These are phyloP conservation scores for Pulveroboletus sp. DNA, from an alignment of 768 basidiomycete species.

Conservation along the genomic window DNA sequence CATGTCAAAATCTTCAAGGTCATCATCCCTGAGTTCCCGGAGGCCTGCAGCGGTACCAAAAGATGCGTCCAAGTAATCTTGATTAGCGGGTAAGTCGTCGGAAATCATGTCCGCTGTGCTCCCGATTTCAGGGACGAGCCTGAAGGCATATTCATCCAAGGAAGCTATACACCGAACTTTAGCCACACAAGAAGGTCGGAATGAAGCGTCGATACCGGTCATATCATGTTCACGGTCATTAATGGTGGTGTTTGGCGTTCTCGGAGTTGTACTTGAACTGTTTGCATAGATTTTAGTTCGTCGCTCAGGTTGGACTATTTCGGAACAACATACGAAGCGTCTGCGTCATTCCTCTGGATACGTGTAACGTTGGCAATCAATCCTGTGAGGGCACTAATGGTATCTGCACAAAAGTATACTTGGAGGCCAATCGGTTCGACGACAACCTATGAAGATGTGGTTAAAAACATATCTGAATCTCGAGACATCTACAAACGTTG, in stretches of 20 bases:
- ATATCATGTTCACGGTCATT: constrained; percentile 14
- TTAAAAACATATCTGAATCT: background rate
- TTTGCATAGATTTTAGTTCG: constrained; percentile 9
- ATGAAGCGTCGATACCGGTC: constrained; percentile 25
- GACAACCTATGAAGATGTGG: constrained; percentile 41
- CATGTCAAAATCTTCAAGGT: constrained; percentile 61
- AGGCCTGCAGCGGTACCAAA: constrained; percentile 77
- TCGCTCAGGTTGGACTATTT: background rate
- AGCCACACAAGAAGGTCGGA: background rate
- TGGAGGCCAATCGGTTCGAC: constrained; percentile 51
- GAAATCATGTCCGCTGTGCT: constrained; percentile 82
- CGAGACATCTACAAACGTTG: constrained; percentile 32
- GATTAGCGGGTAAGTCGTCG: constrained; percentile 88
- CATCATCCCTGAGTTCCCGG: constrained; percentile 67
- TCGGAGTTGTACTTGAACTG: constrained; percentile 1
- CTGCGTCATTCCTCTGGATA: constrained; percentile 35
- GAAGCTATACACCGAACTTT: constrained; percentile 44
- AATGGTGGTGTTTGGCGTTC: constrained; percentile 5
- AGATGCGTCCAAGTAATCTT: constrained; percentile 81
- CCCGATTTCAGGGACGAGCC: constrained; percentile 67
- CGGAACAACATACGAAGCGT: constrained; percentile 22
- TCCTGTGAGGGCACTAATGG: constrained; percentile 52
- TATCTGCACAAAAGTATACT: constrained; percentile 77
- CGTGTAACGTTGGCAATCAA: constrained; percentile 51
- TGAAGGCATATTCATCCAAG: constrained; percentile 82